Percentiles rank a stretch among this genome's conserved stretches.
phyloP scores from a whole-genome alignment of 2,329 filamentous ascomycete species.

The Microcyclospora pomicola region DNA sequence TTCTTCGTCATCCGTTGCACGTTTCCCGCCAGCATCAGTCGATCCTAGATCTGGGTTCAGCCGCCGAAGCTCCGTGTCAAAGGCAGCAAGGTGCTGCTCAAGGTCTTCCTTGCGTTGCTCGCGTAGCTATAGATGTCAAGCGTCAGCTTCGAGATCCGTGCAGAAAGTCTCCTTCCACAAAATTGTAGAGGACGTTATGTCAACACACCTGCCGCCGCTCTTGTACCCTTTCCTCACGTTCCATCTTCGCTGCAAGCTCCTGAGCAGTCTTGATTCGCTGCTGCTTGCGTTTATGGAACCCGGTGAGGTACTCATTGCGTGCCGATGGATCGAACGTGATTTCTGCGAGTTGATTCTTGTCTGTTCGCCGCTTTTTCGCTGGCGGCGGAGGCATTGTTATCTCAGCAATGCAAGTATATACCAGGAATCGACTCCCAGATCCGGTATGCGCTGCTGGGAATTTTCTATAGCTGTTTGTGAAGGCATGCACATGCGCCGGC shows the following conservation, averaged over 20 bases:
- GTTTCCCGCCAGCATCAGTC: conserved; percentile 15
- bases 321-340: conserved; percentile 72
- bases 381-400: too few species aligned
- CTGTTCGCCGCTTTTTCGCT: conserved; percentile 1
- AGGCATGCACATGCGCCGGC: too few species aligned
- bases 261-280: conserved; percentile 75
- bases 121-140: conserved; percentile 46
- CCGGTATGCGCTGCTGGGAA: too few species aligned
- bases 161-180: background rate
- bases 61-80: conserved; percentile 55
- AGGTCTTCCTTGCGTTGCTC: conserved; percentile 72
- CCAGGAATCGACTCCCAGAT: too few species aligned
- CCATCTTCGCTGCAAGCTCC: conserved; percentile 63
- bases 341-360: conserved; percentile 40
- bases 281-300: conserved; percentile 91
- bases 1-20: conserved; percentile 1
- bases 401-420: too few species aligned
- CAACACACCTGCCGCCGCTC: conserved; percentile 58
- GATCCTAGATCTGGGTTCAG: conserved; percentile 30
- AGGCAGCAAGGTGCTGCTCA: conserved; percentile 64
- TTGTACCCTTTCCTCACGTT: conserved; percentile 60
- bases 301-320: conserved; percentile 77
- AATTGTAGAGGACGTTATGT: background rate
- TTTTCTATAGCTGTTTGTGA: too few species aligned
- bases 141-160: background rate